phyloP scores from a whole-genome alignment of 139 green algal genomes.

The Chlorella sp. region DNA sequence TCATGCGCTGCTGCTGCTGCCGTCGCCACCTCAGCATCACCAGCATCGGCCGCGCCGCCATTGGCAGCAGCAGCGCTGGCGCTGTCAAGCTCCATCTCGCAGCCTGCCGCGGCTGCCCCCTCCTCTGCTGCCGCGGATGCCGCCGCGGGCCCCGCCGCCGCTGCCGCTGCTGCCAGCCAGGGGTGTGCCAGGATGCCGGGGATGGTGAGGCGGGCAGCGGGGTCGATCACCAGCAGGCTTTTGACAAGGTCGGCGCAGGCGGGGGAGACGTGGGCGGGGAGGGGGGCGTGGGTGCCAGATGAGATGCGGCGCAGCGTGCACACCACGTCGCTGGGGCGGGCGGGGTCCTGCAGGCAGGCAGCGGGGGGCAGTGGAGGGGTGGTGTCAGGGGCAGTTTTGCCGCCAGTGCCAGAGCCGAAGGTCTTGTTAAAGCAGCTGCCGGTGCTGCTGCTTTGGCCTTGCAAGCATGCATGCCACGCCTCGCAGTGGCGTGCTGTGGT shows the following conservation, averaged over 20 bases:
- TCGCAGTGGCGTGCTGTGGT: no score
- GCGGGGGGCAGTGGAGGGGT: background rate
- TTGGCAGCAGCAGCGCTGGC: background rate
- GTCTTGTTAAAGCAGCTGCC: background rate
- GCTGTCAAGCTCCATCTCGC: background rate
- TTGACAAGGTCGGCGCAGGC: constrained; percentile 29
- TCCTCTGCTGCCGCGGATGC: background rate
- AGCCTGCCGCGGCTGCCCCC: background rate
- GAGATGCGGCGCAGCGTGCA: constrained; percentile 47
- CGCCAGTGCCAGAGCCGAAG: no score
- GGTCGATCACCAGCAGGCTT: constrained; percentile 29
- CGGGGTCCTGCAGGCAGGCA: constrained; percentile 27
- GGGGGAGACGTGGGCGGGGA: constrained; percentile 26
- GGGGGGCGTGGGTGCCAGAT: background rate
- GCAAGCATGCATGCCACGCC: no score
- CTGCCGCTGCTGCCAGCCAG: constrained; percentile 3
- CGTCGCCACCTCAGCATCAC: background rate
- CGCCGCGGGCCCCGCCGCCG: no score
- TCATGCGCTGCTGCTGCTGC: background rate
- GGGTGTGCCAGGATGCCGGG: constrained; percentile 18
- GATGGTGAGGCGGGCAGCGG: constrained; percentile 23
- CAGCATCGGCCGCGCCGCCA: background rate
- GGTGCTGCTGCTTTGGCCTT: background rate
- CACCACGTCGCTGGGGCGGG: constrained; percentile 45
- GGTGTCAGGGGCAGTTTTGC: no score